Conservation (phyloP, 352 stramenopile species). For the Globisporangium cederbergense region DNA sequence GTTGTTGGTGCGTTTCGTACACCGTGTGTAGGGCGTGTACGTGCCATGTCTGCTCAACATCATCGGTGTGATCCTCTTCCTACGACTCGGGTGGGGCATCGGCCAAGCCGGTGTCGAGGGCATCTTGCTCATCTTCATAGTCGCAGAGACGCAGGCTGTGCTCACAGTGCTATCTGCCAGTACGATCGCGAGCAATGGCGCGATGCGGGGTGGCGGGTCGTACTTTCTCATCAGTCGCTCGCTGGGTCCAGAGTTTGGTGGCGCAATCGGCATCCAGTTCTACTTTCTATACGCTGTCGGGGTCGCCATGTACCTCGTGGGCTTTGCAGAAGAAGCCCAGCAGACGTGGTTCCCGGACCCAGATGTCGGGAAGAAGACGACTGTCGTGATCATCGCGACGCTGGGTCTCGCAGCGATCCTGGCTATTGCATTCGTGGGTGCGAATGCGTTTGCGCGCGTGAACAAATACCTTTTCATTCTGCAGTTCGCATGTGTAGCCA, state of each 20-base stretch:
- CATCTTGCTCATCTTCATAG: slow-evolving; percentile 70
- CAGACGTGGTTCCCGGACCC: slow-evolving; percentile 48
- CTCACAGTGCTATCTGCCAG: slow-evolving; percentile 76
- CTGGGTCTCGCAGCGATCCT: slow-evolving; percentile 37
- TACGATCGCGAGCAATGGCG: slow-evolving; percentile 87
- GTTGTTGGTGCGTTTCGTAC: background rate
- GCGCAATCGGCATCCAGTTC: slow-evolving; percentile 88
- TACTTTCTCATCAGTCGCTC: slow-evolving; percentile 67
- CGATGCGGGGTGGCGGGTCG: slow-evolving; percentile 63
- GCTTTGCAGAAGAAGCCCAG: slow-evolving; percentile 69
- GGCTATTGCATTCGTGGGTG: slow-evolving; percentile 59
- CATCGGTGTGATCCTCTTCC: slow-evolving; percentile 89
- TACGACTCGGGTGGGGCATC: slow-evolving; percentile 81
- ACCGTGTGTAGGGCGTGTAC: slow-evolving; percentile 57
- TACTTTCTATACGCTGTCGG: slow-evolving; percentile 81
- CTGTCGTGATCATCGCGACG: slow-evolving; percentile 55
- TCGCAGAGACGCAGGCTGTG: slow-evolving; percentile 54
- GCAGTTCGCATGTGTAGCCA: slow-evolving; percentile 58
- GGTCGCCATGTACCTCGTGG: slow-evolving; percentile 75
- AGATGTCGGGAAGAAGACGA: slow-evolving; percentile 29
- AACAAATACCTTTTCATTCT: slow-evolving; percentile 76
- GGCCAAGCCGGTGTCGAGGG: slow-evolving; percentile 77
- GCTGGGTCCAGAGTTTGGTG: slow-evolving; percentile 82
- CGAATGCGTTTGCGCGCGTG: slow-evolving; percentile 64
- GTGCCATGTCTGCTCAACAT: slow-evolving; percentile 90